Evolutionary conservation across 2,329 filamentous ascomycete genomes (phyloP), one percentile per base, ranked within the genome.

Genomic region (Rhinocladiella mackenziei): DNA sequence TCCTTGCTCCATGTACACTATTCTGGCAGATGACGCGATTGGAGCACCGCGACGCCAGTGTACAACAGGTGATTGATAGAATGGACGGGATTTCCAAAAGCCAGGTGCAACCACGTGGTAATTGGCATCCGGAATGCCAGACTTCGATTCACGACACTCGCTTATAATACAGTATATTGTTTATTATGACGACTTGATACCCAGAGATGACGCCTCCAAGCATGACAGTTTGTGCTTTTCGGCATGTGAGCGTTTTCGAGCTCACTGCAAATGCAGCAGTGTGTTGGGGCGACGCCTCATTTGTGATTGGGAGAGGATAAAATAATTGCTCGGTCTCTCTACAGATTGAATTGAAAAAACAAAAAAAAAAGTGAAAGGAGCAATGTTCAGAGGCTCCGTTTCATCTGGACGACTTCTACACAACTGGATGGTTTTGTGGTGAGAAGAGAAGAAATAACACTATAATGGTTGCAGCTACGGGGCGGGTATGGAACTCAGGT

Each of bases 171-270:
- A 35, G n/a, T 39, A 22, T 39, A 43, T 39, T 42, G 25, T 42
- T 50, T 47, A 51, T 40, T 47, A 36, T 51, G 35, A 44, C 36
- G 44, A 46, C 39, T 25, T 51, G 48, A 51, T 51, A 51, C 48
- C 48, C 48, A 39, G 43, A 34, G 19, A 40, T 44, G 43, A 51
- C 35, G 43, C 36, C 30, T 45, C 40, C 30, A 26, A 42, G 29
- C 39, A 41, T 39, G 43, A 32, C 26, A 11, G 37, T 17, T 40
- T 43, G 31, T 43, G 32, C 31, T 47, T 38, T 34, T 40, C 22
- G 19, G 25, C 41, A 47, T 26, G 36, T 34, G 43, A 18, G 37
- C 30, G 11, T 40, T 20, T 15, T n/a, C n/a, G 6, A 26, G 6
- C 9, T 17, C 22, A 10, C n/a, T 18, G 22, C n/a, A 14, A 5